Evolutionary conservation across 2,329 filamentous ascomycete genomes (phyloP), one percentile per base, ranked within the genome.

Genomic region (Endoconidiophora polonica): DNA sequence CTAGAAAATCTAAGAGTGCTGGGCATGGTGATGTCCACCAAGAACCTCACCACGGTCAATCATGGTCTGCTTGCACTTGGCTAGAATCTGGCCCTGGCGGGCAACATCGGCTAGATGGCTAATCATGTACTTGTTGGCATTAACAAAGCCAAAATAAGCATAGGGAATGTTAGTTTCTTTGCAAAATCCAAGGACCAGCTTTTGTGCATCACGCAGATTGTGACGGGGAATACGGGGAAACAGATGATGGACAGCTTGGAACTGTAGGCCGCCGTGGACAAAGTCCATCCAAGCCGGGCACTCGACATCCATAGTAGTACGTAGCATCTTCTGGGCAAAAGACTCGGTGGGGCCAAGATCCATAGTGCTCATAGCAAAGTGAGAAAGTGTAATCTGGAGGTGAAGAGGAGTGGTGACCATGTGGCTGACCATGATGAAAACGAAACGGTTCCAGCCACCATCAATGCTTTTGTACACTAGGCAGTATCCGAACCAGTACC

Each of bases 271-370:
- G 20, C 86, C 86, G 58, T 94, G 86, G 63, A 94, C 76, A 61
- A 87, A 94, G 61, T 94, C 86, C 10, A 94, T 70, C 86, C 87
- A 94, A 10, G 74, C 70, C 0, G 86, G 85, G 60, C 86, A 94
- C 61, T 91, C 86, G 20, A 94, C 79, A 56, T 94, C 86, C 86
- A 94, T 94, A 10, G 87, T 94, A 1, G 87, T 94, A 57, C 88
- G 80, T 43, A 94, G 71, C 81, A 93, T 91, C 63, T 81, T 84
- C 64, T 94, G 86, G 0, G 87, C 79, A 62, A 94, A 94, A 0
- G 84, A 91, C 62, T 94, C 87, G 47, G 80, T 71, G 1, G 83
- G 78, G 0, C 88, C 88, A 10, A 94, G 71, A 58, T 94, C 86
- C 9, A 84, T 75, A 0, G 87, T 94, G 57, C 84, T 90, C 87